These are phyloP conservation scores for Quercus rubra DNA, from an alignment of 306 rosid species.

Conservation along the genomic window DNA sequence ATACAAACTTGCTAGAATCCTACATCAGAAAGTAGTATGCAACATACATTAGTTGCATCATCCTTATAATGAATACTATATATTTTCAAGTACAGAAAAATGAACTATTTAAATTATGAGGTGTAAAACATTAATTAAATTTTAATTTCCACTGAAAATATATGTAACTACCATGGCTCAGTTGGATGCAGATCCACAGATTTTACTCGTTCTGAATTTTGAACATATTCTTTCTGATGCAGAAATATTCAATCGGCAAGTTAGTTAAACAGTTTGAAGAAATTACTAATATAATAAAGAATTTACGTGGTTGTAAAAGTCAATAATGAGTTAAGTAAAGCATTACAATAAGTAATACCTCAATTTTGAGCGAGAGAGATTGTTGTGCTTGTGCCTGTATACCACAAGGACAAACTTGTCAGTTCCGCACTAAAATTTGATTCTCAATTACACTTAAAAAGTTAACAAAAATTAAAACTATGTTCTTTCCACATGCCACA, in stretches of 20 bases:
- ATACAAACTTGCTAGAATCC: slow-evolving; percentile 63
- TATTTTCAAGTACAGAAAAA: background rate
- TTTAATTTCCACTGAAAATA: background rate
- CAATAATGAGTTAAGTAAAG: background rate
- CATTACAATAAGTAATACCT: slow-evolving; percentile 28
- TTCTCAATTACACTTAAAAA: background rate
- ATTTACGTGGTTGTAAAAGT: background rate
- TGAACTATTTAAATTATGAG: background rate
- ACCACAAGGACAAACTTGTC: slow-evolving; percentile 15
- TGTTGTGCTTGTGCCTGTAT: slow-evolving; percentile 26
- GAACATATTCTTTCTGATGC: slow-evolving; percentile 57
- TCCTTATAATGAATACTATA: background rate
- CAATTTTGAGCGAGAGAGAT: slow-evolving; percentile 39
- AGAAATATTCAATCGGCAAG: slow-evolving; percentile 7
- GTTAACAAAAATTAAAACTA: background rate
- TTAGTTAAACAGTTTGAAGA: background rate
- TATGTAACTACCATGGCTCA: slow-evolving; percentile 67
- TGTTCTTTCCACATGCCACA: too few relatives aligned
- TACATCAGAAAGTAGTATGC: slow-evolving; percentile 24
- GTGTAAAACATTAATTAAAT: too few relatives aligned
- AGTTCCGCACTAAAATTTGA: slow-evolving; percentile 1
- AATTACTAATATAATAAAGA: background rate
- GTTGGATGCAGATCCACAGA: slow-evolving; percentile 75
- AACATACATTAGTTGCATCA: background rate
- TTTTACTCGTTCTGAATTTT: slow-evolving; percentile 68